Base-by-base conservation (phyloP, 345 rosid species). In the Gossypium thurberi region DNA sequence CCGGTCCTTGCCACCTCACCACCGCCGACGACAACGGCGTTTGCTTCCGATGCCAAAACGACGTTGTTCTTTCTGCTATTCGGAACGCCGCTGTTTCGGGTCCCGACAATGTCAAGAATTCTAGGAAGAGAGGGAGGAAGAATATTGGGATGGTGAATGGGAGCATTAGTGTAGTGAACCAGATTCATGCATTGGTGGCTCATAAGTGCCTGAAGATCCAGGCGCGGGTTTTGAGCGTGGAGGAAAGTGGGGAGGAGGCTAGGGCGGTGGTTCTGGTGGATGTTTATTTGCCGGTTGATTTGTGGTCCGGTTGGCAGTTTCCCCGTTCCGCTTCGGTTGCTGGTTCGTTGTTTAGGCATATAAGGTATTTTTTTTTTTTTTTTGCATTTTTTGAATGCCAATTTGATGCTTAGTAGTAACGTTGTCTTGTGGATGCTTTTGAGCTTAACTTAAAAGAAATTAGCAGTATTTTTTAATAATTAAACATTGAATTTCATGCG, bases 241-340 rank as follows among this genome's bases (percentile, higher is more conserved):
- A 74, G 61, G 82, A 73, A 33, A 63, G 81, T 4, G 85, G 53
- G 47, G 86, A 79, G 46, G 87, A 82, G 58, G 81, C 77, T 4
- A 84, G 93, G 73, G 92, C 79, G 20, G 87, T 85, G 33, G 89
- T 89, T 63, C 80, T 95, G 57, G 93, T 90, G 15, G 99, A 95
- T 76, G 90, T 91, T 12, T 88, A 80, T 70, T 67, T 95, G 65
- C 97, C 90, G 20, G 15, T 87, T 69, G 88, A 80, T 13, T 44
- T 88, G 73, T 91, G 93, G 96, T 75, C 87, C 8, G 96, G 92
- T 6, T 89, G 96, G 97, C 99, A 92, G 82, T 90, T 95, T 73
- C 94, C 98, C 0, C 85, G 77, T 74, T 86, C 76, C 0, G 81
- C 82, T 6, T 68, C 92, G 14, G 57, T 85, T 57, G 98, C 96